Conservation (phyloP, 441 rosid genomes). For the Pelargonium citronellum region DNA sequence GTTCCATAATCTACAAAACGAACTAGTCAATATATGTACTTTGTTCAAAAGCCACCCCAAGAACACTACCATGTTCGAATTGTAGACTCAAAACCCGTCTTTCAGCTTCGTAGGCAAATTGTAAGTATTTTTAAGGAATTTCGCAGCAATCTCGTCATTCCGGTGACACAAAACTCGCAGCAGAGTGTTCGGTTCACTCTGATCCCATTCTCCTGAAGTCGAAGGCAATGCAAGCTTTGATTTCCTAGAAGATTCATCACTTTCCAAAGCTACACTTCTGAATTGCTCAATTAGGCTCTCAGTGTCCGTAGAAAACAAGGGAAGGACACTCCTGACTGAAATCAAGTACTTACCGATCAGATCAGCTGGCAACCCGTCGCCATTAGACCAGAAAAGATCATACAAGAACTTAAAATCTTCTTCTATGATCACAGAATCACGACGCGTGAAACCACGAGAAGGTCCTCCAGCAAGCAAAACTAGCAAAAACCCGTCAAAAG, state of each 20-base stretch:
- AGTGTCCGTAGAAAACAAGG: conserved; percentile 40
- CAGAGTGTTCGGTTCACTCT: conserved; percentile 57
- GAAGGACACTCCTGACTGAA: conserved; percentile 42
- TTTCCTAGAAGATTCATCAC: conserved; percentile 42
- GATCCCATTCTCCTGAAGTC: conserved; percentile 59
- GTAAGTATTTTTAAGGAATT: conserved; percentile 62
- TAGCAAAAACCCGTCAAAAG: conserved; percentile 56
- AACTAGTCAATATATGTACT: no score
- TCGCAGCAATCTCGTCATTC: conserved; percentile 50
- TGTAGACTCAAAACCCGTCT: no score
- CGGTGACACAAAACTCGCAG: conserved; percentile 58
- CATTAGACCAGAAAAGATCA: conserved; percentile 74
- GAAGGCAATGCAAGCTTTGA: conserved; percentile 56
- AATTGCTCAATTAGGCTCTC: conserved; percentile 49
- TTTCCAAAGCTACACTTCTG: conserved; percentile 35
- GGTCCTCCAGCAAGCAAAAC: conserved; percentile 75
- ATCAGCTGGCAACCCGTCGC: conserved; percentile 65
- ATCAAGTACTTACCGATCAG: conserved; percentile 49
- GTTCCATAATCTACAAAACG: no score
- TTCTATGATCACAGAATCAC: conserved; percentile 42
- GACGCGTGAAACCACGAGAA: conserved; percentile 44
- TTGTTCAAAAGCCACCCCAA: no score
- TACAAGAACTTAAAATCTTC: conserved; percentile 56
- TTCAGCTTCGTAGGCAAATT: conserved; percentile 69
- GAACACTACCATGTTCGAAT: no score